These are phyloP conservation scores for Cucurbitaria berberidis DNA, from an alignment of 2,329 filamentous ascomycete genomes.

Conservation along the genomic window DNA sequence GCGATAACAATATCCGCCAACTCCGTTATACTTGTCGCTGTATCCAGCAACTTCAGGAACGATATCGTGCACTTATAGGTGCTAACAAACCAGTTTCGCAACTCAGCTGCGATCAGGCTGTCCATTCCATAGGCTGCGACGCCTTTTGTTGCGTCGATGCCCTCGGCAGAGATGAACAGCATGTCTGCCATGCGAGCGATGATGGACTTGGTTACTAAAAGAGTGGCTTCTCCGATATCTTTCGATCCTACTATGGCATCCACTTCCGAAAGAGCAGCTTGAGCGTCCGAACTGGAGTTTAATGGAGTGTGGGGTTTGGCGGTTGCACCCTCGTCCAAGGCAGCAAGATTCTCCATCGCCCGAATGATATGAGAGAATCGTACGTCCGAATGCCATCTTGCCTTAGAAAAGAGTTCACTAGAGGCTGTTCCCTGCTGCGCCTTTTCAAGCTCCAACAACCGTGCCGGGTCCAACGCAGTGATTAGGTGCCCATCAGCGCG, in stretches of 20 bases:
- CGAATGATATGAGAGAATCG: background rate
- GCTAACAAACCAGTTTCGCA: constrained; percentile 18
- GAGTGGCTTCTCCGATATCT: background rate
- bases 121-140: constrained; percentile 15
- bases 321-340: background rate
- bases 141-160: constrained; percentile 2
- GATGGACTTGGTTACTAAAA: background rate
- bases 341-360: background rate
- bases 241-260: background rate
- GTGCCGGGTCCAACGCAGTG: background rate
- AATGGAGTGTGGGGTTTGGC: background rate
- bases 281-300: background rate
- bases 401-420: background rate
- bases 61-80: constrained; percentile 3
- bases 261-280: background rate
- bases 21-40: constrained; percentile 5
- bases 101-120: constrained; percentile 19
- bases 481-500: background rate
- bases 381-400: background rate
- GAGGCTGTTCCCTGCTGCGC: background rate
- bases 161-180: constrained; percentile 8
- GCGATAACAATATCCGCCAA: background rate
- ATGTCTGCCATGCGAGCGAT: constrained; percentile 6
- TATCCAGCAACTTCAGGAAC: constrained; percentile 8
- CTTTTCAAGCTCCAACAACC: background rate